Evolutionary conservation across 345 rosid species (phyloP).

Genomic region (Passiflora organensis): DNA sequence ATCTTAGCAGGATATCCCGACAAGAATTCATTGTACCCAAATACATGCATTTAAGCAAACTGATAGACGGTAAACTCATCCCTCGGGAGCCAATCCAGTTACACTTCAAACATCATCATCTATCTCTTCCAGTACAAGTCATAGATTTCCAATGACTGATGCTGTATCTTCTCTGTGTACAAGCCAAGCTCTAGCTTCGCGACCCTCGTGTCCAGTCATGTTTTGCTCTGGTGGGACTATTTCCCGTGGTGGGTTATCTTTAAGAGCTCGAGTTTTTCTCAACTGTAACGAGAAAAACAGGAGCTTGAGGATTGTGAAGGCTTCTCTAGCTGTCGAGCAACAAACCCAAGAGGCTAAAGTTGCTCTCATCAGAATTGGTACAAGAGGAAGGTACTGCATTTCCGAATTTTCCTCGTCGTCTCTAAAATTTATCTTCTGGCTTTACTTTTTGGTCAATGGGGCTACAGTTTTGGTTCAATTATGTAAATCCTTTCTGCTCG

Average conservation of each 20-base stretch:
- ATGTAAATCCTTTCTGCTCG: conserved; percentile 1
- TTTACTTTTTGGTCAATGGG: neutral
- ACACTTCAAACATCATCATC: too few species aligned
- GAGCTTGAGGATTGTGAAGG: conserved; percentile 31
- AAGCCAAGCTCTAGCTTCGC: conserved; percentile 2
- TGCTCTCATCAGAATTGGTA: conserved; percentile 74
- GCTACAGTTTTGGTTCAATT: conserved; percentile 1
- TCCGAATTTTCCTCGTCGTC: neutral
- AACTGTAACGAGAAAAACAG: conserved; percentile 27
- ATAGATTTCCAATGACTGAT: too few species aligned
- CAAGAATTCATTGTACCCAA: too few species aligned
- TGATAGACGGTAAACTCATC: too few species aligned
- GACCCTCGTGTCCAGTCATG: conserved; percentile 1
- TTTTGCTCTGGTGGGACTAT: conserved; percentile 13
- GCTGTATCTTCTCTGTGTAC: conserved; percentile 4
- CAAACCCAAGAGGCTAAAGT: conserved; percentile 54
- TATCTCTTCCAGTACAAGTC: too few species aligned
- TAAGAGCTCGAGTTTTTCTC: conserved; percentile 31
- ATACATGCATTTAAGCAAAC: too few species aligned
- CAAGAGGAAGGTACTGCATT: conserved; percentile 72
- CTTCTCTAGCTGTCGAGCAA: conserved; percentile 68
- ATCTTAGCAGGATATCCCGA: too few species aligned
- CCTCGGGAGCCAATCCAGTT: too few species aligned
- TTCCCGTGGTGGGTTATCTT: conserved; percentile 38
- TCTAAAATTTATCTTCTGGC: conserved; percentile 33